Conservation (phyloP, 768 basidiomycete genomes). For the Sporobolomyces pararoseus region DNA sequence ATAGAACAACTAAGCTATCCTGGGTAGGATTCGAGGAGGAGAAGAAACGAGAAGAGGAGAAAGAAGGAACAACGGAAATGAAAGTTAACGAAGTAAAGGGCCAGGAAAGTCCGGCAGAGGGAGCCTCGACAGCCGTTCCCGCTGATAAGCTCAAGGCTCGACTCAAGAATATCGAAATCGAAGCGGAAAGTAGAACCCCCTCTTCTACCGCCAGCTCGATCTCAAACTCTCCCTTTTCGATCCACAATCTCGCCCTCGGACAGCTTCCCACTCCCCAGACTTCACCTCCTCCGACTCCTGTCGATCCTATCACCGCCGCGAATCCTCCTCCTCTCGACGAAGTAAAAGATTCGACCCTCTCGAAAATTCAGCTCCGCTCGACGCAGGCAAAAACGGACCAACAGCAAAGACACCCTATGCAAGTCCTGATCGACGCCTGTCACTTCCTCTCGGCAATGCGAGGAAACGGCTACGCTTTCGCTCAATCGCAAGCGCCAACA, state of each 20-base stretch:
- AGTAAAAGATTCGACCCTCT: not conserved
- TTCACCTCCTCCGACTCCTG: conserved; percentile 23
- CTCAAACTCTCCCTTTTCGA: not conserved
- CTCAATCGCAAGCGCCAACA: conserved; percentile 3
- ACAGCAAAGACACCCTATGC: conserved; percentile 3
- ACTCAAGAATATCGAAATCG: not conserved
- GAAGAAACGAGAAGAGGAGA: not conserved
- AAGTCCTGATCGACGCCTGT: conserved; percentile 14
- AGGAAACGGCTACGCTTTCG: conserved; percentile 31
- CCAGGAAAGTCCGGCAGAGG: not conserved
- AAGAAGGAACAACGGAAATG: not conserved
- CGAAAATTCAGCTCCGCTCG: not conserved
- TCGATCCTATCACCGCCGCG: conserved; percentile 16
- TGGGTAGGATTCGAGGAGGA: conserved; percentile 37
- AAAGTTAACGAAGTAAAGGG: too few species aligned
- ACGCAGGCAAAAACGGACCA: not conserved
- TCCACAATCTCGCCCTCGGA: not conserved
- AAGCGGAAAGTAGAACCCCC: not conserved
- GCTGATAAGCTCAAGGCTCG: conserved; percentile 6
- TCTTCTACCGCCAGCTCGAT: not conserved
- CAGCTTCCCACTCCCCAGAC: not conserved
- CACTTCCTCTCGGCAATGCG: conserved; percentile 35
- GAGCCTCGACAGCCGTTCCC: not conserved
- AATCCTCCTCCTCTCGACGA: not conserved
- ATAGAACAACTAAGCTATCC: not conserved